phyloP scores from a whole-genome alignment of 345 rosid species.

The Brassica cretica region DNA sequence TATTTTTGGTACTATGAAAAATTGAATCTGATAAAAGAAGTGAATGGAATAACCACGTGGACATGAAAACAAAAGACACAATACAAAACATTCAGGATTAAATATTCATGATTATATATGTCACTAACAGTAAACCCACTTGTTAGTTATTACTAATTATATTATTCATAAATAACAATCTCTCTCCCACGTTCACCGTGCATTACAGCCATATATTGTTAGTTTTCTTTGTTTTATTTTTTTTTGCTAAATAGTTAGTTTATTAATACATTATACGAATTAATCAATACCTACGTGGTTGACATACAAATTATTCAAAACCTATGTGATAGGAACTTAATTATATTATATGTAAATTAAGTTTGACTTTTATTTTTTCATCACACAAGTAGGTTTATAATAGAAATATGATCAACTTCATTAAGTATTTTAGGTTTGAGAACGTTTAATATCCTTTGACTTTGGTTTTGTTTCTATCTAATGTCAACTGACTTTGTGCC shows the following conservation, averaged over 20 bases:
- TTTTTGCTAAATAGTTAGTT: neutral
- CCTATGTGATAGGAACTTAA: constrained; percentile 18
- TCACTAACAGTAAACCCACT: constrained; percentile 33
- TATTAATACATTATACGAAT: constrained; percentile 28
- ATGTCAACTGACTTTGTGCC: constrained; percentile 31
- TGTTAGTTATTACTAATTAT: constrained; percentile 25
- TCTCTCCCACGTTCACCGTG: constrained; percentile 26
- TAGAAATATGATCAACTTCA: neutral
- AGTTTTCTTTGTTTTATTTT: neutral
- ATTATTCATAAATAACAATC: constrained; percentile 23
- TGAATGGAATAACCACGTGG: too few species aligned
- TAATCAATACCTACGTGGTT: constrained; percentile 39
- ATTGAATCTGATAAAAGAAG: too few species aligned
- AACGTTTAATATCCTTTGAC: constrained; percentile 26
- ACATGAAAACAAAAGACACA: neutral
- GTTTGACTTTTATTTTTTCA: constrained; percentile 21
- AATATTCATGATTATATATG: constrained; percentile 4
- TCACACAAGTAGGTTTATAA: constrained; percentile 13
- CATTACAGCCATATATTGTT: constrained; percentile 34
- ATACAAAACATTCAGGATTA: constrained; percentile 3
- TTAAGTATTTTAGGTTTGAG: neutral
- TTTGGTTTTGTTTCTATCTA: constrained; percentile 19
- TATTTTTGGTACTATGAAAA: too few species aligned
- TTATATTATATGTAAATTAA: constrained; percentile 2
- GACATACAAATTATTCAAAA: constrained; percentile 18